Evolutionary conservation across 805 yeast species (phyloP), one percentile per base, ranked within the genome.

Genomic region (Isabelozyma heimii): DNA sequence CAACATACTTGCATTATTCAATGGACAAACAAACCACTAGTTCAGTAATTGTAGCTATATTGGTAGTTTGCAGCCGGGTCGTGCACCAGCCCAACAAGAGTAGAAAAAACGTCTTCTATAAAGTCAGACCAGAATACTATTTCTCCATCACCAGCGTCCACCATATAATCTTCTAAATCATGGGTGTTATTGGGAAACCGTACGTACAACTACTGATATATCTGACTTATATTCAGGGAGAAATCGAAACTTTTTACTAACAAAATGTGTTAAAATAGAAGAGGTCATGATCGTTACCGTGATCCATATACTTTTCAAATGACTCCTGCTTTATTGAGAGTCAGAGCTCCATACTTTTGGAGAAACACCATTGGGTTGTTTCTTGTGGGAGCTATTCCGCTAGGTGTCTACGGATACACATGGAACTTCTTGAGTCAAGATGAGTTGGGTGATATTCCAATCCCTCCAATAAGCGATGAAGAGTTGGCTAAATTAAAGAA

Each of bases 261-360:
- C 54, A 27, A 27, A 37, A 8, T 15, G 8, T 16, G 15, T 39
- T 13, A 9, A 13, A 42, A 6, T 45, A 74, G 79, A 62, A 73
- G 72, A 56, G 71, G 73, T 39, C 79, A 74, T 55, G 65, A 63
- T 54, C 69, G 72, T 48, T 74, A 73, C 56, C 69, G 76, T 55
- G 89, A 87, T 66, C 86, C 83, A 37, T 72, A 73, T 54, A 87
- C 91, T 33, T 86, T 81, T 69, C 85, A 85, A 62, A 91, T 91
- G 92, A 89, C 97, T 1, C 97, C 97, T 13, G 97, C 97, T 5
- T 83, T 92, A 77, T 76, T 89, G 56, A 79, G 98, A 55, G 97
- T 97, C 43, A 81, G 98, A 67, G 77, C 80, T 51, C 97, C 97
- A 40, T 92, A 81, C 62, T 89, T 91, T 70, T 81, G 84, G 79